Evolutionary conservation across 495 filamentous ascomycete species (phyloP).

Genomic region (Zalerion maritima): DNA sequence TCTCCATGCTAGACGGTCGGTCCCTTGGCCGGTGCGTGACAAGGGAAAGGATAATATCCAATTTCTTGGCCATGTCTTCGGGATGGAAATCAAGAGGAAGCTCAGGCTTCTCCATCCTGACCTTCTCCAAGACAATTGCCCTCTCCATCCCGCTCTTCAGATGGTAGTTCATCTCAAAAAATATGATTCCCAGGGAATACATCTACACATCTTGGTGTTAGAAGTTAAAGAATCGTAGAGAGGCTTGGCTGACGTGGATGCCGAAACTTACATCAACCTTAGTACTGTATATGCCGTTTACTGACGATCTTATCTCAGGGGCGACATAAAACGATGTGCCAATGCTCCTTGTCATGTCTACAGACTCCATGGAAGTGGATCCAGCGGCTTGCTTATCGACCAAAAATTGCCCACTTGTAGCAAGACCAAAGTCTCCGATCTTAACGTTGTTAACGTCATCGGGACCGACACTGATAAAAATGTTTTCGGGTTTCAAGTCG

Average conservation of each 20-base stretch:
- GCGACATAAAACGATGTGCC: slow-evolving; percentile 94
- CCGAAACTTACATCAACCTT: slow-evolving; percentile 70
- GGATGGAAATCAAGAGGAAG: slow-evolving; percentile 64
- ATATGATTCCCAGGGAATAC: slow-evolving; percentile 94
- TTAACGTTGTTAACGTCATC: slow-evolving; percentile 78
- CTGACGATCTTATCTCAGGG: slow-evolving; percentile 67
- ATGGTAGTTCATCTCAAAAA: slow-evolving; percentile 91
- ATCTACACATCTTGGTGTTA: slow-evolving; percentile 44
- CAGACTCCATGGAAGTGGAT: slow-evolving; percentile 35
- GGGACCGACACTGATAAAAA: slow-evolving; percentile 54
- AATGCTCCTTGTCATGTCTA: slow-evolving; percentile 63
- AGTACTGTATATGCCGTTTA: slow-evolving; percentile 64
- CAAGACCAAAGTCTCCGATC: slow-evolving; percentile 93
- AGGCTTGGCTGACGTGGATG: slow-evolving; percentile 5
- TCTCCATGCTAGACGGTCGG: slow-evolving; percentile 71
- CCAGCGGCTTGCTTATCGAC: slow-evolving; percentile 50
- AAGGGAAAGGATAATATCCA: slow-evolving; percentile 62
- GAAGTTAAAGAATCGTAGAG: not conserved
- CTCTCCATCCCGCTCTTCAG: slow-evolving; percentile 81
- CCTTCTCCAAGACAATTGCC: slow-evolving; percentile 51
- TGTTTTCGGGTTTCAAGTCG: slow-evolving; percentile 95
- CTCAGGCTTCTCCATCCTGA: slow-evolving; percentile 51
- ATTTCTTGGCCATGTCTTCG: slow-evolving; percentile 58
- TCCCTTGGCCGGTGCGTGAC: slow-evolving; percentile 67
- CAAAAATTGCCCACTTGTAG: slow-evolving; percentile 67